A percentile compares a stretch with the other conserved stretches of the same genome.
These are phyloP conservation scores for Hyphopichia fennica DNA, from an alignment of 1,139 yeast species.

Conservation along the genomic window DNA sequence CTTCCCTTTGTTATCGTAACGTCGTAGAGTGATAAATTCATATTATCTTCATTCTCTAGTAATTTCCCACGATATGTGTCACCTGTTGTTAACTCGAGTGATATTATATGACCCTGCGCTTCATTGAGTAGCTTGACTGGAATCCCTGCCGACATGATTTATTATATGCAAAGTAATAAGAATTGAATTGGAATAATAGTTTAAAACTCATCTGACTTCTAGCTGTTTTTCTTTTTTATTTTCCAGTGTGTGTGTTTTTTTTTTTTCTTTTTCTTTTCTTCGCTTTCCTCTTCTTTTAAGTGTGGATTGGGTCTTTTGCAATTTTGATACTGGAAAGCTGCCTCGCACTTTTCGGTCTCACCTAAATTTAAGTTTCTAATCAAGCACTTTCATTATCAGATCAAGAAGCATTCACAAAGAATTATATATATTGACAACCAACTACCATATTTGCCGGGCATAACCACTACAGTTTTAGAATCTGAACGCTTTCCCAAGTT, in stretches of 20 bases:
- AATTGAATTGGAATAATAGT: neutral
- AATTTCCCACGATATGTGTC: conserved; percentile 86
- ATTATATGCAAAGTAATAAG: neutral
- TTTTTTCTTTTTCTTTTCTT: neutral
- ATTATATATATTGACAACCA: too few relatives aligned
- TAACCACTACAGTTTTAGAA: too few relatives aligned
- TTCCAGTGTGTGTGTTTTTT: too few relatives aligned
- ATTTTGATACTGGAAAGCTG: neutral
- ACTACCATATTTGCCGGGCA: too few relatives aligned
- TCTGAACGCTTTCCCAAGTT: too few relatives aligned
- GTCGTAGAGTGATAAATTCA: conserved; percentile 87
- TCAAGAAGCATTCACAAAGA: too few relatives aligned
- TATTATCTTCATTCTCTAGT: conserved; percentile 83
- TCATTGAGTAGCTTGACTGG: conserved; percentile 88
- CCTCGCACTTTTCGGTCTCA: conserved; percentile 1
- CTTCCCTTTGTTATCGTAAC: conserved; percentile 68
- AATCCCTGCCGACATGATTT: conserved; percentile 58
- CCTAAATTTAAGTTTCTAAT: neutral
- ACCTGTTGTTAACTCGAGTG: conserved; percentile 83
- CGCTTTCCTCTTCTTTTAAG: neutral
- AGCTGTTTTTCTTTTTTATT: neutral
- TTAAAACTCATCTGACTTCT: neutral
- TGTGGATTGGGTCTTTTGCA: neutral
- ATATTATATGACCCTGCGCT: conserved; percentile 84
- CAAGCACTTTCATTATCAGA: neutral